Evolutionary conservation across 148 eudicot genomes (phyloP).

Genomic region (Rhododendron williamsianum): DNA sequence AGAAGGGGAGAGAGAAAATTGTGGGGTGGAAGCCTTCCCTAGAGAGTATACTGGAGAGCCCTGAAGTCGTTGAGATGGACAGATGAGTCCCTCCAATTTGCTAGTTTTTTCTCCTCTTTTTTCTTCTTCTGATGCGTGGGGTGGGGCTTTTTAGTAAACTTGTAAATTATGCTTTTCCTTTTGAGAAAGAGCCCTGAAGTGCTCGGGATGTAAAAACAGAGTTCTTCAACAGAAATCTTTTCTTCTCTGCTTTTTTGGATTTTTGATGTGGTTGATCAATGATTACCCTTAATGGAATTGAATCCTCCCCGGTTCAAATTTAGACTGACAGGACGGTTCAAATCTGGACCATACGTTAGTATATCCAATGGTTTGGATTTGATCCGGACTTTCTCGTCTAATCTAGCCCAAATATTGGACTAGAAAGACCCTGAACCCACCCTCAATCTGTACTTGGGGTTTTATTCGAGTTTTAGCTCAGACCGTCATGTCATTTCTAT

Average conservation of each 20-base stretch:
- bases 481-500: not conserved
- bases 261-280: not conserved
- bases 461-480: not conserved
- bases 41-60: constrained; percentile 56
- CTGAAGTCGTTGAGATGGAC: constrained; percentile 11
- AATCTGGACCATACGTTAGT: too few relatives aligned
- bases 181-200: not conserved
- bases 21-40: constrained; percentile 63
- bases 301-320: not conserved
- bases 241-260: not conserved
- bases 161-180: constrained; percentile 11
- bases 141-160: not conserved
- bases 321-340: not conserved
- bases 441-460: not conserved
- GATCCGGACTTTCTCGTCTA: too few relatives aligned
- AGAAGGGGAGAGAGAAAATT: constrained; percentile 24
- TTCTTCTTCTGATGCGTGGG: not conserved
- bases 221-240: not conserved
- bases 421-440: too few relatives aligned
- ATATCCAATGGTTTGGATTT: too few relatives aligned
- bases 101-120: not conserved
- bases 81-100: not conserved
- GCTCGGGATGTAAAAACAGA: not conserved
- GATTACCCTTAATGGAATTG: not conserved
- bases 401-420: too few relatives aligned